Conservation (phyloP, 768 basidiomycete genomes). For the Mycena polygramma region DNA sequence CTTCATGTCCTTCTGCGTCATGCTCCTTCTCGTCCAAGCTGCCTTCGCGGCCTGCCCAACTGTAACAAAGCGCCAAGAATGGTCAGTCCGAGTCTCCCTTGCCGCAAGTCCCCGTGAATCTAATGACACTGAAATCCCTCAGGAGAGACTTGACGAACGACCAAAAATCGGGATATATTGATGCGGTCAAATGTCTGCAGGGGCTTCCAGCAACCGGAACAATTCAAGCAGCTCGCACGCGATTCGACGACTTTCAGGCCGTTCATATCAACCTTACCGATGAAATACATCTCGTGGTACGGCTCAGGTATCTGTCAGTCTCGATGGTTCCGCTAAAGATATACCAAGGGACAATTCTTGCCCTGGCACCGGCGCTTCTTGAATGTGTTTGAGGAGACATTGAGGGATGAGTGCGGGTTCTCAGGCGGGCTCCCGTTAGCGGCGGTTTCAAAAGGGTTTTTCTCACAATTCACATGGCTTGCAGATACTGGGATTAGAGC, state of each 20-base stretch:
- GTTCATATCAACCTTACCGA: conserved; percentile 39
- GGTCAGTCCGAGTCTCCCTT: conserved; percentile 4
- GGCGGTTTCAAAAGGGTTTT: not conserved
- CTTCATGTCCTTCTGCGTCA: not conserved
- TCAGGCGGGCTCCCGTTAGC: conserved; percentile 42
- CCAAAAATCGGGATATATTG: conserved; percentile 8
- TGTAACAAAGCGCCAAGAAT: conserved; percentile 20
- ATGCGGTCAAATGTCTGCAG: conserved; percentile 33
- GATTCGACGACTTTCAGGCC: conserved; percentile 43
- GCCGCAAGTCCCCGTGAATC: not conserved
- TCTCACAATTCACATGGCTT: not conserved
- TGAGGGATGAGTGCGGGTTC: conserved; percentile 45
- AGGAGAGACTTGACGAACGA: conserved; percentile 24
- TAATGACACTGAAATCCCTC: not conserved
- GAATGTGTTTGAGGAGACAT: conserved; percentile 40
- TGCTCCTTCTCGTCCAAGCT: conserved; percentile 10
- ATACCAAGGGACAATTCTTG: conserved; percentile 46
- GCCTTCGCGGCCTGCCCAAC: not conserved
- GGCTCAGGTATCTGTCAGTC: not conserved
- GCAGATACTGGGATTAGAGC: conserved; percentile 40
- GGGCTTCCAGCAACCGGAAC: conserved; percentile 23
- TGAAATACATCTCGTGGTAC: conserved; percentile 39
- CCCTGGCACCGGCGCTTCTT: conserved; percentile 50
- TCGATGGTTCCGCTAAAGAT: not conserved
- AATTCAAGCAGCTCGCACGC: conserved; percentile 30